Evolutionary conservation across 306 rosid genomes (phyloP).

Genomic region (Pyrus pyrifolia): DNA sequence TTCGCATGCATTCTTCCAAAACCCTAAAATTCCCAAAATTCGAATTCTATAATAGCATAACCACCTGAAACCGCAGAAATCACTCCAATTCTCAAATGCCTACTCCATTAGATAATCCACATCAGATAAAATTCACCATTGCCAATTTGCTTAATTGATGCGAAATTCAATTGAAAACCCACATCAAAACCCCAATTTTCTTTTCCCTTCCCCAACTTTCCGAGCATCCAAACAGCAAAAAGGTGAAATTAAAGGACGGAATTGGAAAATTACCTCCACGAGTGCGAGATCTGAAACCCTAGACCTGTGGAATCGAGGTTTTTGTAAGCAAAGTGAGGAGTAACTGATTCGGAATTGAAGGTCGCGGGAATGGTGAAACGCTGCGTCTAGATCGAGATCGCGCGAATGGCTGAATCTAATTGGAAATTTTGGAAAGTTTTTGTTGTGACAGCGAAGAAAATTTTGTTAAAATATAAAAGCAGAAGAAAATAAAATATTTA

Average conservation of each 20-base stretch:
- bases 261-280: slow-evolving; percentile 21
- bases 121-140: not conserved
- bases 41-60: slow-evolving; percentile 30
- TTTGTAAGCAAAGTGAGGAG: not conserved
- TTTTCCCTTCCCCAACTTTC: not conserved
- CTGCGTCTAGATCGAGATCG: slow-evolving; percentile 27
- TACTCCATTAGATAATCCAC: not conserved
- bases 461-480: not conserved
- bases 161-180: not conserved
- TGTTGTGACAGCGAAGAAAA: not conserved
- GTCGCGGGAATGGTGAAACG: slow-evolving; percentile 7
- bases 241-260: not conserved
- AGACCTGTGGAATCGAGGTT: slow-evolving; percentile 8
- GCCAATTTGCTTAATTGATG: not conserved
- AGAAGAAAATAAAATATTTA: not conserved
- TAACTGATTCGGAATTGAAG: not conserved
- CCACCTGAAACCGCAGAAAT: slow-evolving; percentile 17
- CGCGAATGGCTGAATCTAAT: slow-evolving; percentile 6
- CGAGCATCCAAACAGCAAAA: not conserved
- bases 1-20: slow-evolving; percentile 44
- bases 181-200: not conserved
- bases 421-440: not conserved
- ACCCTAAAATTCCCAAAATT: slow-evolving; percentile 13
- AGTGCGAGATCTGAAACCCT: slow-evolving; percentile 40
- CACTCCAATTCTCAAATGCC: not conserved